phyloP scores from a whole-genome alignment of 768 basidiomycete species.

The Coprinellus micaceus region DNA sequence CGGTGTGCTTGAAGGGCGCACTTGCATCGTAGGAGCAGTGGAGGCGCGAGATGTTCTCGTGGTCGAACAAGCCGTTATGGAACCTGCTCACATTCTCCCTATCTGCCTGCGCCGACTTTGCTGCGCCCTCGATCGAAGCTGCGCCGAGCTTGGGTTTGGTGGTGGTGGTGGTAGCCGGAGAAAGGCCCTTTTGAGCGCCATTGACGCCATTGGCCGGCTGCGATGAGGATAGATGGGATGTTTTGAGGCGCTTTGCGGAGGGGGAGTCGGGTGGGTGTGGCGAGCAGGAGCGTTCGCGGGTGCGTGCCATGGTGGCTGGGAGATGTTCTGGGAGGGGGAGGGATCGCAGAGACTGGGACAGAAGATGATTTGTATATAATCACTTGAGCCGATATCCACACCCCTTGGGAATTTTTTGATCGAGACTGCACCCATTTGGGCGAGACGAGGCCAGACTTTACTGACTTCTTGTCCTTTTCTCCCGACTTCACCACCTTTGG shows the following conservation, averaged over 20 bases:
- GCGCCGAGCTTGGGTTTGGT: constrained; percentile 14
- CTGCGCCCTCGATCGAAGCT: no score
- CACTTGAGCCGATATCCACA: neutral
- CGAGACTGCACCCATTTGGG: constrained; percentile 12
- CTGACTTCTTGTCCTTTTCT: no score
- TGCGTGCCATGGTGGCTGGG: constrained; percentile 37
- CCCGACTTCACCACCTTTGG: no score
- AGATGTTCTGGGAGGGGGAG: neutral
- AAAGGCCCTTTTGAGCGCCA: constrained; percentile 10
- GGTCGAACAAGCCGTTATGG: constrained; percentile 53
- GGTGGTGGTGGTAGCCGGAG: constrained; percentile 14
- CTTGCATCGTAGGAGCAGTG: constrained; percentile 52
- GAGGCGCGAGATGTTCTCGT: constrained; percentile 51
- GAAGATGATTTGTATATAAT: neutral
- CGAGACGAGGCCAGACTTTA: neutral
- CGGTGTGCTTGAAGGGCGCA: constrained; percentile 77
- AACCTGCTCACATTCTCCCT: constrained; percentile 40
- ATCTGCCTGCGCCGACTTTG: no score
- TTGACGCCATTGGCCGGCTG: neutral
- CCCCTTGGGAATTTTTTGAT: constrained; percentile 10
- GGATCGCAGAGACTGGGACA: neutral
- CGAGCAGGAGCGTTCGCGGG: constrained; percentile 44
- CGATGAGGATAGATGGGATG: constrained; percentile 17
- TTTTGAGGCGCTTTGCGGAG: constrained; percentile 27
- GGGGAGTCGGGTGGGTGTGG: constrained; percentile 24